Evolutionary conservation across 768 basidiomycete genomes (phyloP).

Genomic region (Xerocomellus chrysenteron): DNA sequence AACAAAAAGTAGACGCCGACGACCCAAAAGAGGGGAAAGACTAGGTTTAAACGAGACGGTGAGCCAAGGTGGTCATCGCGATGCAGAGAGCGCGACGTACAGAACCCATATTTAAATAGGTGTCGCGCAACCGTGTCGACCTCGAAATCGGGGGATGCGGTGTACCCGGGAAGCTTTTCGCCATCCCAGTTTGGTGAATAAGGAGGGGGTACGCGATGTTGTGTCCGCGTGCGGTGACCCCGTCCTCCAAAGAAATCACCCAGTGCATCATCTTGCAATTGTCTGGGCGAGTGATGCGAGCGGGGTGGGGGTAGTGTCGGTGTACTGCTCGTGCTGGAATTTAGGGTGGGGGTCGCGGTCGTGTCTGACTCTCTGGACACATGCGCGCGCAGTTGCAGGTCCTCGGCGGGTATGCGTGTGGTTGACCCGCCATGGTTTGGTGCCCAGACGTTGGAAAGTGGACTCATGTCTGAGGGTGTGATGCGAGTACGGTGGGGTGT

Average conservation of each 20-base stretch:
- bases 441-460: slow-evolving; percentile 10
- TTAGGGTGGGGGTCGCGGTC: slow-evolving; percentile 12
- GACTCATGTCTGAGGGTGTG: slow-evolving; percentile 13
- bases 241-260: slow-evolving; percentile 34
- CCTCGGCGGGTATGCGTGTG: slow-evolving; percentile 12
- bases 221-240: slow-evolving; percentile 22
- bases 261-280: slow-evolving; percentile 30
- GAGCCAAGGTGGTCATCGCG: neutral
- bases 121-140: slow-evolving; percentile 56
- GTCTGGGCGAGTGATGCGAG: slow-evolving; percentile 25
- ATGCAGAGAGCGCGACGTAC: slow-evolving; percentile 34
- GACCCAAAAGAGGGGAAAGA: slow-evolving; percentile 64
- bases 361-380: slow-evolving; percentile 24
- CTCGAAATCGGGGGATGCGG: slow-evolving; percentile 38
- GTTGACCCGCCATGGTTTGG: slow-evolving; percentile 1
- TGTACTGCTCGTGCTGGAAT: slow-evolving; percentile 16
- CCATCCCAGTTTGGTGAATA: slow-evolving; percentile 44
- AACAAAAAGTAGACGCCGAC: slow-evolving; percentile 56
- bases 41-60: slow-evolving; percentile 27
- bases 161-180: slow-evolving; percentile 29
- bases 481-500: slow-evolving; percentile 6
- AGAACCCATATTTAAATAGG: slow-evolving; percentile 62
- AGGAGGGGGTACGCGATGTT: slow-evolving; percentile 36
- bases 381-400: slow-evolving; percentile 23
- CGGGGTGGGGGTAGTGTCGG: slow-evolving; percentile 22